Evolutionary conservation across 768 basidiomycete species (phyloP).

Genomic region (Suillus luteus): DNA sequence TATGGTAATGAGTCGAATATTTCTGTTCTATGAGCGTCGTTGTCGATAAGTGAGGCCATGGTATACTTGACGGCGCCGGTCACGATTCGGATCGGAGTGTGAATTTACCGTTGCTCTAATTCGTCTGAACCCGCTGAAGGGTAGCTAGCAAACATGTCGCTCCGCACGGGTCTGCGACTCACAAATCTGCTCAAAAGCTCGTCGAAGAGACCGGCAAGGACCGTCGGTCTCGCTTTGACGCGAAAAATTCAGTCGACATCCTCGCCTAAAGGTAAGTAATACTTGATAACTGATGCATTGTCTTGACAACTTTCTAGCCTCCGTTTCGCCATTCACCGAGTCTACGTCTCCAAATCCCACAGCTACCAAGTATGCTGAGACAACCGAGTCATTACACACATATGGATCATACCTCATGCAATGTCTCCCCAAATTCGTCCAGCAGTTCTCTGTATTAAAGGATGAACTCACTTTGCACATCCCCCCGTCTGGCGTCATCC

Average conservation of each 20-base stretch:
- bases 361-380: conserved; percentile 65
- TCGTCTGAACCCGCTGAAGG: conserved; percentile 21
- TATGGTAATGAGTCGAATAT: conserved; percentile 90
- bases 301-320: conserved; percentile 43
- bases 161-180: conserved; percentile 47
- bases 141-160: conserved; percentile 40
- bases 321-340: conserved; percentile 82
- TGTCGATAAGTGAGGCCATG: conserved; percentile 28
- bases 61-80: conserved; percentile 8
- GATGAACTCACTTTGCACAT: conserved; percentile 93
- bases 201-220: conserved; percentile 35
- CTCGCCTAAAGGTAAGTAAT: conserved; percentile 48
- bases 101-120: conserved; percentile 7
- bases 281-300: neutral
- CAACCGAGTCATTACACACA: conserved; percentile 79
- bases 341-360: conserved; percentile 88
- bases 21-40: conserved; percentile 17
- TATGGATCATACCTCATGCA: conserved; percentile 94
- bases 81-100: conserved; percentile 13
- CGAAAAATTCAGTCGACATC: conserved; percentile 52
- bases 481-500: conserved; percentile 77
- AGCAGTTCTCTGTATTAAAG: conserved; percentile 96
- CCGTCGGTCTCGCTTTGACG: conserved; percentile 27
- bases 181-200: conserved; percentile 45
- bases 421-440: conserved; percentile 94